These are phyloP conservation scores for Colletotrichum lupini DNA, from an alignment of 2,329 filamentous ascomycete genomes.

Conservation along the genomic window DNA sequence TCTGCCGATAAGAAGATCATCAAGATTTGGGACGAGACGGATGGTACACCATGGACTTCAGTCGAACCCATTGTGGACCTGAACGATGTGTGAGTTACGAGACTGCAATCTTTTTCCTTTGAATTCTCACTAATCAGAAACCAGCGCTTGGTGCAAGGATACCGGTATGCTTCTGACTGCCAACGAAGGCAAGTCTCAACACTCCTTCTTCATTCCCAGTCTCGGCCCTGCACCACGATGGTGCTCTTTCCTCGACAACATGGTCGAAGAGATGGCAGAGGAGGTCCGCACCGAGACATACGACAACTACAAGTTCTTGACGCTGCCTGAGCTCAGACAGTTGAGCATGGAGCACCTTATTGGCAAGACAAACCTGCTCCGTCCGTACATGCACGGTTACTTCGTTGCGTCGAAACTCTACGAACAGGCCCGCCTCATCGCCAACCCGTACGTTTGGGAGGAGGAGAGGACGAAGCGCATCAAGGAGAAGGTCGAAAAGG, in stretches of 20 bases:
- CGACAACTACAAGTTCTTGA: constrained; percentile 99
- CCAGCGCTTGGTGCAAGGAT: constrained; percentile 82
- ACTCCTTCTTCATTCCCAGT: constrained; percentile 94
- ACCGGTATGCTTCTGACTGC: constrained; percentile 96
- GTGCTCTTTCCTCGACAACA: constrained; percentile 96
- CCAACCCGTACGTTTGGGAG: constrained; percentile 93
- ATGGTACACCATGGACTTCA: constrained; percentile 91
- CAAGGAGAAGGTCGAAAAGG: constrained; percentile 95
- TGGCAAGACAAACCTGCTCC: constrained; percentile 87
- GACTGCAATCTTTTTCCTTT: background rate
- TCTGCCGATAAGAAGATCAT: constrained; percentile 96
- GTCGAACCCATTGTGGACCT: constrained; percentile 95
- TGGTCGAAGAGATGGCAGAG: constrained; percentile 99
- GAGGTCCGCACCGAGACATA: constrained; percentile 83
- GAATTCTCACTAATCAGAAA: background rate
- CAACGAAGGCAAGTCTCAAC: constrained; percentile 95
- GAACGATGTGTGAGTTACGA: constrained; percentile 73
- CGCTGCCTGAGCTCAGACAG: constrained; percentile 83
- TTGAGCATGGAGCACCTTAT: constrained; percentile 90
- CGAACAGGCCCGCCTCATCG: constrained; percentile 92
- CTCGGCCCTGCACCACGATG: constrained; percentile 93
- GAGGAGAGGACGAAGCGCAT: constrained; percentile 92
- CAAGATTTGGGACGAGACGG: constrained; percentile 91
- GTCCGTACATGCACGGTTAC: constrained; percentile 99
- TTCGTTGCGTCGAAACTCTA: constrained; percentile 96